Conservation (phyloP, 1,139 yeast genomes). For the Magnusiomyces suaveolens region DNA sequence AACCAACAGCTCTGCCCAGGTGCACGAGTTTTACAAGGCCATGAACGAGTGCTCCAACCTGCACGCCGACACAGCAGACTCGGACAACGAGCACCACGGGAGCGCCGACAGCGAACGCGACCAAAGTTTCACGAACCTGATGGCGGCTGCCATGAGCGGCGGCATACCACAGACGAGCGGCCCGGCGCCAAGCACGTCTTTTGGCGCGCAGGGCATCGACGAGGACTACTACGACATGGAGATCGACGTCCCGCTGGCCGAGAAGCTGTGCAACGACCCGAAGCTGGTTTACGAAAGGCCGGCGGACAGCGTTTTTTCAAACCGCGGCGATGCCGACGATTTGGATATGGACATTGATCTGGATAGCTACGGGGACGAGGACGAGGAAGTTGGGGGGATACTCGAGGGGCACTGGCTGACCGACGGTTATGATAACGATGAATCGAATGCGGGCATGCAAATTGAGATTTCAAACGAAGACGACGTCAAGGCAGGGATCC, state of each 20-base stretch:
- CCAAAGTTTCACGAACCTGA: not conserved
- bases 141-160: not conserved
- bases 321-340: not conserved
- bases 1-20: not conserved
- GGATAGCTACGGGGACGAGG: not conserved
- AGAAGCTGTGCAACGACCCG: not conserved
- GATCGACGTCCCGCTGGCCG: not conserved
- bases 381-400: not conserved
- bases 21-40: not conserved
- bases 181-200: not conserved
- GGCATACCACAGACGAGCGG: not conserved
- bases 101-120: not conserved
- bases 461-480: not conserved
- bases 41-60: constrained; percentile 1
- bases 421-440: not conserved
- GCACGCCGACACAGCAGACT: not conserved
- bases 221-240: not conserved
- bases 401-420: not conserved
- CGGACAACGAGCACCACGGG: not conserved
- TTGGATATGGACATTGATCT: not conserved
- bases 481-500: not conserved
- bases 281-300: not conserved
- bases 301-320: not conserved
- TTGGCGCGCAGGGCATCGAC: not conserved
- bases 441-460: not conserved